Evolutionary conservation across 495 filamentous ascomycete genomes (phyloP).

Genomic region (Tuber magnatum): DNA sequence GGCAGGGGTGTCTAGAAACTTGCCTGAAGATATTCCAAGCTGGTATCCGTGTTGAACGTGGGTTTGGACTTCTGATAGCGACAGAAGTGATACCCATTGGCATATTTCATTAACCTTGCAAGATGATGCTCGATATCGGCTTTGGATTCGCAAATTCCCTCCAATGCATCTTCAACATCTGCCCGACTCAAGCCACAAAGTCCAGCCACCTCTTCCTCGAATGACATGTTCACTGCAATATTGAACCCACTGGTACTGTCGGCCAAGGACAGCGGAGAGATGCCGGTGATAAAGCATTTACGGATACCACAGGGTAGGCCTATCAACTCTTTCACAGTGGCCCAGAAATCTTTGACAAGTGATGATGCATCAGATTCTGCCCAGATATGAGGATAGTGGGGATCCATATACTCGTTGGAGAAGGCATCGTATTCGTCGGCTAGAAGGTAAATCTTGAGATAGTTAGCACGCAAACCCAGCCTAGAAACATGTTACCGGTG

Average conservation of each 20-base stretch:
- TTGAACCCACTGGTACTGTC: constrained; percentile 4
- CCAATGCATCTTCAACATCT: not conserved
- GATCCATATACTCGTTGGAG: constrained; percentile 9
- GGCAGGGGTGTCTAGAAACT: not conserved
- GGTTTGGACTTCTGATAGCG: not conserved
- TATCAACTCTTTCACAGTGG: not conserved
- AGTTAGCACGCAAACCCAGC: not conserved
- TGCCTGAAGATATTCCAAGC: constrained; percentile 10
- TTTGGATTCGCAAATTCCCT: not conserved
- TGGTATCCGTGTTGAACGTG: constrained; percentile 6
- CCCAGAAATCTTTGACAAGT: constrained; percentile 10
- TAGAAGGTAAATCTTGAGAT: constrained; percentile 9
- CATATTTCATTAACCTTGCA: not conserved
- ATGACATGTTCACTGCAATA: constrained; percentile 7
- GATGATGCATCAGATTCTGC: not conserved
- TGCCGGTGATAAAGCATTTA: constrained; percentile 15
- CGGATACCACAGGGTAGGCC: not conserved
- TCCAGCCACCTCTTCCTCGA: not conserved
- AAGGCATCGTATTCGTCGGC: constrained; percentile 14
- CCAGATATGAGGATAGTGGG: not conserved
- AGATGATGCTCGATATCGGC: not conserved
- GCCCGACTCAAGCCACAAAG: constrained; percentile 8
- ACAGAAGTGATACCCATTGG: constrained; percentile 8
- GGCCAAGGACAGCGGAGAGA: constrained; percentile 2
- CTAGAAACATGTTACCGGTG: not conserved